These are phyloP conservation scores for Diplosphaera chodatii DNA, from an alignment of 139 green algal species.

Conservation along the genomic window DNA sequence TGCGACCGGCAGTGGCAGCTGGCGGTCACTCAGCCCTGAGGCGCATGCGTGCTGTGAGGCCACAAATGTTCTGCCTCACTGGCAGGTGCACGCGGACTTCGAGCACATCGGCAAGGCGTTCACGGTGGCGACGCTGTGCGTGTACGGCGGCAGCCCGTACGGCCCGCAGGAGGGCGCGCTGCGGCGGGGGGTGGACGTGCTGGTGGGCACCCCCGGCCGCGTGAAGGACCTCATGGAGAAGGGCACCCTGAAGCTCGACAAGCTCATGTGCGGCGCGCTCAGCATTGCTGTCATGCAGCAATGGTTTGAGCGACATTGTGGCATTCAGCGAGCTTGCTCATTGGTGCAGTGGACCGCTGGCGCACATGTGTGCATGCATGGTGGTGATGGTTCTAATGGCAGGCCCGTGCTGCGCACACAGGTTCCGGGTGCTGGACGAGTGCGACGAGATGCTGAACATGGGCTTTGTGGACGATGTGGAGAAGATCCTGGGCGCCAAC, in stretches of 20 bases:
- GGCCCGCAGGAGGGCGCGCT: conserved; percentile 71
- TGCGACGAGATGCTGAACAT: conserved; percentile 99
- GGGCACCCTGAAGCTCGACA: conserved; percentile 71
- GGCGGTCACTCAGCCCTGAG: no score
- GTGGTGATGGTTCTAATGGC: no score
- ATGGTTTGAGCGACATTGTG: no score
- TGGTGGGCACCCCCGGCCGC: conserved; percentile 91
- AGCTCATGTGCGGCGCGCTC: conserved; percentile 50
- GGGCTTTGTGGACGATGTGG: conserved; percentile 99
- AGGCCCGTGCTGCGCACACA: no score
- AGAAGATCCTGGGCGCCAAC: conserved; percentile 85
- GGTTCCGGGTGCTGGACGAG: conserved; percentile 93
- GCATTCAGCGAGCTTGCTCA: no score
- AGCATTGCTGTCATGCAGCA: background rate
- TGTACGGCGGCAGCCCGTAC: conserved; percentile 93
- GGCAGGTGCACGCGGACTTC: conserved; percentile 86
- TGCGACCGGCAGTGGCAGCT: background rate
- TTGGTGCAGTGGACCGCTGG: no score
- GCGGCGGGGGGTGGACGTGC: conserved; percentile 83
- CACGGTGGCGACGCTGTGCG: conserved; percentile 64
- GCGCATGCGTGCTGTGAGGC: no score
- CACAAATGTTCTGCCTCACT: background rate
- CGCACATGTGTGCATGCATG: no score
- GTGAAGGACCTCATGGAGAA: conserved; percentile 94
- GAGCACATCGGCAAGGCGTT: conserved; percentile 71